These are phyloP conservation scores for Pinus albicaulis DNA, from an alignment of 75 land plant genomes.

Conservation along the genomic window DNA sequence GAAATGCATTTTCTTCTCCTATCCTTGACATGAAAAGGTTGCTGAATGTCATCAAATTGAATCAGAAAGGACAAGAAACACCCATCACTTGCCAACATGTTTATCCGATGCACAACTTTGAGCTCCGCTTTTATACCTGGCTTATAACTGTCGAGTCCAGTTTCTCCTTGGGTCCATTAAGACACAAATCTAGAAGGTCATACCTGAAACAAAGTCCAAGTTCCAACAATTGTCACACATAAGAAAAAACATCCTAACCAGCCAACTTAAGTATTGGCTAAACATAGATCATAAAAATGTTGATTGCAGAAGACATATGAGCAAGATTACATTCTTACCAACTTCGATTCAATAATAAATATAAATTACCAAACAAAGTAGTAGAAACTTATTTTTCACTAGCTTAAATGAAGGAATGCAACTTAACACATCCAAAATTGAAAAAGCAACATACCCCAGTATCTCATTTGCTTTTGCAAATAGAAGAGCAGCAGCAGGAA, in stretches of 20 bases:
- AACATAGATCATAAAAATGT: too few relatives aligned
- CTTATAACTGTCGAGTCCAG: conserved; percentile 95
- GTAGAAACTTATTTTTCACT: neutral
- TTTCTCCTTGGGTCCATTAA: conserved; percentile 96
- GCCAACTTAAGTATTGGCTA: neutral
- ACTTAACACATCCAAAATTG: conserved; percentile 59
- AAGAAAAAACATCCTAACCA: neutral
- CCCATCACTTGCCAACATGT: neutral
- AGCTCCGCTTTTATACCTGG: conserved; percentile 58
- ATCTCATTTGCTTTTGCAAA: conserved; percentile 86
- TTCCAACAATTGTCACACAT: conserved; percentile 3
- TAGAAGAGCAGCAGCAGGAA: conserved; percentile 85
- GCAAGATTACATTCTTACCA: neutral
- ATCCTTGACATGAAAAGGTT: neutral
- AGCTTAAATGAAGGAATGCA: neutral
- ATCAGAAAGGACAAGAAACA: neutral
- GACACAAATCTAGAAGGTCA: conserved; percentile 86
- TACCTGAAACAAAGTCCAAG: conserved; percentile 41
- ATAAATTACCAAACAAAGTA: neutral
- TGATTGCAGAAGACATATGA: neutral
- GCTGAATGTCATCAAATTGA: neutral
- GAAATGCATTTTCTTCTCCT: neutral
- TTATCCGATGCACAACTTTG: too few relatives aligned
- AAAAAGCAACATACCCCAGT: conserved; percentile 59
- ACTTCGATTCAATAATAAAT: neutral